Base-by-base conservation (phyloP, 176 grass and related monocot genomes). In the Carex littledalei region DNA sequence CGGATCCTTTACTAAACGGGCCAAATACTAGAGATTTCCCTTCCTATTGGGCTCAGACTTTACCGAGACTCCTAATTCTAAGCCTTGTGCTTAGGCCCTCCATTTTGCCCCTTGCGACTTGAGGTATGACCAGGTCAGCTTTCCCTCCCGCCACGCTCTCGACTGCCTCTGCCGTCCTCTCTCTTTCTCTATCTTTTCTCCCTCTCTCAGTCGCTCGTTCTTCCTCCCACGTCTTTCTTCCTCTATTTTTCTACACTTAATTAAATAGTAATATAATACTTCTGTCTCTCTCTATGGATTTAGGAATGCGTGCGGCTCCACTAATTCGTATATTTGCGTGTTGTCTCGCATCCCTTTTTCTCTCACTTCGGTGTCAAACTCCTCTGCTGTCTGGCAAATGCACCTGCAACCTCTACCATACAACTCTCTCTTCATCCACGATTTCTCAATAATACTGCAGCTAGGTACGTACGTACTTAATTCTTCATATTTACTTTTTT, bases 91-190 rank as follows among this genome's bases (percentile, higher is more conserved):
- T 43, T 43, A 43, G 39, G 39, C 39, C 39, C 39, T 55, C 45
- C 72, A 29, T 17, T 53, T 77, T 77, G 6, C 73, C 73, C 22
- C 45, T 77, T 77, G 49, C 10, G 49, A 17, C 73, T 16, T 54
- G 0, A 31, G 10, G 10, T 29, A 13, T 26, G 49, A 78, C 74
- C 5, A 35, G 22, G 74, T 78, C 52, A 78, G 50, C 24, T 17
- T 78, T 78, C 74, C 74, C 74, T 57, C 74, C 74, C 52, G 74
- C 74, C 74, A 78, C 74, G 74, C 74, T 78, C 74, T 55, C n/a
- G n/a, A n/a, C n/a, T n/a, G n/a, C n/a, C n/a, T n/a, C n/a, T n/a
- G n/a, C n/a, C n/a, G n/a, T n/a, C n/a, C 41, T 63, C 84, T 20
- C 56, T 58, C 63, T 84, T 20, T 5, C 32, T 41, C 71, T 50